Evolutionary conservation across 2,329 filamentous ascomycete species (phyloP), one percentile per base, ranked within the genome.

Genomic region (Aureobasidium mangrovei): DNA sequence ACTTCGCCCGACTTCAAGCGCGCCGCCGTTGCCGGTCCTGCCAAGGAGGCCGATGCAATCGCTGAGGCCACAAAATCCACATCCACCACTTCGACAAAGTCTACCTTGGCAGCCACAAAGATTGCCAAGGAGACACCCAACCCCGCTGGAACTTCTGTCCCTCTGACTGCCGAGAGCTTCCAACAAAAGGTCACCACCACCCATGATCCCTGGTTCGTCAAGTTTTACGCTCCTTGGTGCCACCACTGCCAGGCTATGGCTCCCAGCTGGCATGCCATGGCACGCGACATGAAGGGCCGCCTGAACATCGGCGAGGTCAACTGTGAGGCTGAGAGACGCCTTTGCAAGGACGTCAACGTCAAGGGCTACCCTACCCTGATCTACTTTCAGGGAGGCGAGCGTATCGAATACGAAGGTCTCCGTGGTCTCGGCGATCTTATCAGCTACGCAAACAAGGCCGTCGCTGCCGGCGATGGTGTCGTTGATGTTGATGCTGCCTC

Each of bases 141-240:
- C 61, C 79, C 82, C 3, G 77, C 84, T 39, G 93, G 93, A 5
- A 74, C 79, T 12, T 94, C 89, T 5, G 76, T 89, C 33, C 72
- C 83, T 5, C 77, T 98, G 51, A 90, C 83, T 2, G 84, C 87
- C 0, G 90, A 96, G 66, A 88, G 77, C 59, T 98, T 98, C 74
- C 85, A 94, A 67, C 83, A 81, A 56, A 75, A 85, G 36, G 91
- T 98, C 44, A 95, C 89, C 3, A 86, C 84, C 67, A 90, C 89
- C 0, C 82, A 87, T 59, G 90, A 97, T 59, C 85, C 91, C 4
- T 98, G 93, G 93, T 96, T 98, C 66, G 83, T 98, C 77, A 98
- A 98, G 71, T 97, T 98, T 69, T 97, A 96, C 68, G 91, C 89
- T 18, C 94, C 93, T 4, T 97, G 91, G 93, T 98, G 93, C 69